Percentiles rank a stretch among this genome's conserved stretches.
Conservation (phyloP, 257 asterid genomes). For the Striga asiatica region DNA sequence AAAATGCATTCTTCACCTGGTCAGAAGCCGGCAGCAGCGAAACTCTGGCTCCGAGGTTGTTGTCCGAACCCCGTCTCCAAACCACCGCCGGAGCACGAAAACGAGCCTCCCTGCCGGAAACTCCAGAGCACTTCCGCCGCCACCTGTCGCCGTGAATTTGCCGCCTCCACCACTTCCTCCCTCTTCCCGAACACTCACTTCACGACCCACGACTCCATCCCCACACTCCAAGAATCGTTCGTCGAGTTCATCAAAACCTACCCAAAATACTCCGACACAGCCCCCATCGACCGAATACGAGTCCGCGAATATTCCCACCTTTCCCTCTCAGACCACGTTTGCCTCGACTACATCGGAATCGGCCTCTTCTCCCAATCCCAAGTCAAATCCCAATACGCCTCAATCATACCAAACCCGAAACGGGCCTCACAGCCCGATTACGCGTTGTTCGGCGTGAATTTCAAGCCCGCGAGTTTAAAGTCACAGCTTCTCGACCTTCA, state of each 20-base stretch:
- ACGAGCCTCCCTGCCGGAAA: conserved; percentile 6
- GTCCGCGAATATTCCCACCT: conserved; percentile 64
- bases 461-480: conserved; percentile 63
- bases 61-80: conserved; percentile 35
- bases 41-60: conserved; percentile 39
- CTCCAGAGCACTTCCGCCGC: conserved; percentile 38
- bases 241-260: conserved; percentile 49
- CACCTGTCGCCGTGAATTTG: conserved; percentile 43
- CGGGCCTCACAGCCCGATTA: conserved; percentile 24
- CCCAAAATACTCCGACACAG: conserved; percentile 57
- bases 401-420: conserved; percentile 11
- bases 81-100: conserved; percentile 15
- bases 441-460: conserved; percentile 38
- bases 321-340: conserved; percentile 44
- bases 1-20: conserved; percentile 37
- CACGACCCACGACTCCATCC: conserved; percentile 75
- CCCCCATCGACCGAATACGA: conserved; percentile 51
- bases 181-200: conserved; percentile 57
- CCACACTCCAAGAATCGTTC: conserved; percentile 54
- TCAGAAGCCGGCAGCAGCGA: conserved; percentile 37
- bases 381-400: conserved; percentile 20
- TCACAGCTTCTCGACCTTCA: conserved; percentile 50
- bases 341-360: conserved; percentile 77
- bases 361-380: conserved; percentile 81
- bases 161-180: conserved; percentile 37